Percentiles rank a stretch among this genome's conserved stretches.
Evolutionary conservation across 208 protist species (phyloP).

Genomic region (Trichomonas gallinae): DNA sequence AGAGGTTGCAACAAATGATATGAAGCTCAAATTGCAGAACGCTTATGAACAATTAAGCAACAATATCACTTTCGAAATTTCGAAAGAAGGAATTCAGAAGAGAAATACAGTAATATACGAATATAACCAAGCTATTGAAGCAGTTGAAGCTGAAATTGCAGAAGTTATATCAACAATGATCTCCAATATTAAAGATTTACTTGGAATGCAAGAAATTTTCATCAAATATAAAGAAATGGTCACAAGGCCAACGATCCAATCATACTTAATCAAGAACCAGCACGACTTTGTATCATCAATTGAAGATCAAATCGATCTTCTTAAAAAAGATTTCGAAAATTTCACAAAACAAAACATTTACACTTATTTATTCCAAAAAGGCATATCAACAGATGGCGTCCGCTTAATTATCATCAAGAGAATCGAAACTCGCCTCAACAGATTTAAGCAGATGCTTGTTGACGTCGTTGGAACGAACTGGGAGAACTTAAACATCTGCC

Average conservation of each 20-base stretch:
- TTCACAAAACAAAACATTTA: background rate
- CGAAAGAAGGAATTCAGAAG: background rate
- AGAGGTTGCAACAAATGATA: background rate
- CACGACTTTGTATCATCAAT: background rate
- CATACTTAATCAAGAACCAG: background rate
- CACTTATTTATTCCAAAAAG: background rate
- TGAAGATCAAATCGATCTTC: background rate
- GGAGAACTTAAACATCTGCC: background rate
- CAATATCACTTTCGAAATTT: background rate
- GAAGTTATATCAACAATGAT: background rate
- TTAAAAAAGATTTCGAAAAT: slow-evolving; percentile 2
- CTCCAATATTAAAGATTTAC: background rate
- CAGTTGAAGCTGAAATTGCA: background rate
- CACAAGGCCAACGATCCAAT: background rate
- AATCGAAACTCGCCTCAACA: background rate
- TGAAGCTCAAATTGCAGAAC: background rate
- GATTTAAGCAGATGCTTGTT: background rate
- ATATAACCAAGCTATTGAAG: background rate
- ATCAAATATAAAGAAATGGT: background rate
- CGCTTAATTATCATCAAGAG: background rate
- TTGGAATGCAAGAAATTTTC: background rate
- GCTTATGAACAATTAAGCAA: background rate
- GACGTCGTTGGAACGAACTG: background rate
- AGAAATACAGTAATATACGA: background rate
- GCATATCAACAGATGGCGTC: background rate